Evolutionary conservation across 2,329 filamentous ascomycete species (phyloP), one percentile per base, ranked within the genome.

Genomic region (Pseudogymnoascus sp.): DNA sequence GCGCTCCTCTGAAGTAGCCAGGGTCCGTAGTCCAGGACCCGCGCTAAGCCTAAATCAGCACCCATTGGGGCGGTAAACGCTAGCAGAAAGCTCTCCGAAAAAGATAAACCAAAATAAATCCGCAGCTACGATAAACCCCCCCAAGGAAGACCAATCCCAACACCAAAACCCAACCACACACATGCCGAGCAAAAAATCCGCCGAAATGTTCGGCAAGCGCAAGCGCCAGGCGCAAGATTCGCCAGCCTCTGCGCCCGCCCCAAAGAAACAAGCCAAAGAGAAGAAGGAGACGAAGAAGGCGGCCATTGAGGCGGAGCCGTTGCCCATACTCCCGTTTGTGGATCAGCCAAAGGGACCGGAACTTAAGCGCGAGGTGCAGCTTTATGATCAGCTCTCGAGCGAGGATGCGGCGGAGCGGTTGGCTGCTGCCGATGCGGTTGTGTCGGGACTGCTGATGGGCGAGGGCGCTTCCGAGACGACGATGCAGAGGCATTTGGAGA

Each of bases 351-450:
- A 74, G 59, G 75, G 76, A 50, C 79, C 82, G 37, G 81, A 85
- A 62, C 78, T 83, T 63, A 80, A 79, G 67, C 76, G 83, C 64
- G 84, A 87, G 68, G 81, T 81, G 2, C 74, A 75, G 2, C 75
- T 87, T 2, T 88, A 88, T 71, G 80, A 86, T 24, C 74, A 81
- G 1, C 79, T 88, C 1, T 81, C 82, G 33, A 86, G 83, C 66
- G 82, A 85, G 65, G 82, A 85, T 66, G 73, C 74, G 15, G 72
- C 74, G 11, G 79, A 85, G 44, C 79, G 85, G 50, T 78, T 86
- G 26, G 74, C 77, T 21, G 84, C 85, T 5, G 85, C 84, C 31
- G 79, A 81, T 63, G 81, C 79, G 21, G 81, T 87, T 33, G 73
- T 86, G 5, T 81, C 80, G 0, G 79, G 80, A 6, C 76, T 87